A percentile compares a stretch with the other conserved stretches of the same genome.
Evolutionary conservation across 306 rosid genomes (phyloP).

Genomic region (peach (Prunus persica)): DNA sequence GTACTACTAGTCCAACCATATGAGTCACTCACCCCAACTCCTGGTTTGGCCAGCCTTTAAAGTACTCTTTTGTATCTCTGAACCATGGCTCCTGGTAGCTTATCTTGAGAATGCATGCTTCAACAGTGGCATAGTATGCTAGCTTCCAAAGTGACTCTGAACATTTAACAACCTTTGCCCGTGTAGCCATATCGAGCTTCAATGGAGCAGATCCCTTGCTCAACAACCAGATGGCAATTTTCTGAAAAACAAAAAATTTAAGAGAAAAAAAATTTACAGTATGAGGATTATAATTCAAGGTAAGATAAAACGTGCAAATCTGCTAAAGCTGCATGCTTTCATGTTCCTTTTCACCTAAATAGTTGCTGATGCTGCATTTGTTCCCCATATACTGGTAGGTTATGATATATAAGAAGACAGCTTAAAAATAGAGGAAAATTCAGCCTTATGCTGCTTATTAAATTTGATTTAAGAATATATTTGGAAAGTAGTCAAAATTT

Average conservation of each 20-base stretch:
- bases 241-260: constrained; percentile 35
- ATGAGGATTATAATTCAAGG: neutral
- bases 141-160: constrained; percentile 97
- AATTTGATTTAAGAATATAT: too few species aligned
- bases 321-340: too few species aligned
- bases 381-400: too few species aligned
- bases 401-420: too few species aligned
- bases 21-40: constrained; percentile 68
- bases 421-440: neutral
- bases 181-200: constrained; percentile 60
- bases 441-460: neutral
- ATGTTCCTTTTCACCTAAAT: too few species aligned
- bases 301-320: neutral
- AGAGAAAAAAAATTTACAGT: too few species aligned
- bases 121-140: constrained; percentile 70
- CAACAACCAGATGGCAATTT: constrained; percentile 60
- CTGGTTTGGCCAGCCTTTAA: constrained; percentile 88
- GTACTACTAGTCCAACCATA: constrained; percentile 6
- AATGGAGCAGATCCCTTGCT: constrained; percentile 48
- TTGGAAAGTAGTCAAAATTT: neutral
- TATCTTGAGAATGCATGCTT: constrained; percentile 61
- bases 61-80: constrained; percentile 55
- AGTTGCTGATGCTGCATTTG: too few species aligned
- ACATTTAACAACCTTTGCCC: constrained; percentile 72
- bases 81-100: constrained; percentile 76